Conservation (phyloP, 2,329 filamentous ascomycete genomes). For the Emericellopsis atlantica region DNA sequence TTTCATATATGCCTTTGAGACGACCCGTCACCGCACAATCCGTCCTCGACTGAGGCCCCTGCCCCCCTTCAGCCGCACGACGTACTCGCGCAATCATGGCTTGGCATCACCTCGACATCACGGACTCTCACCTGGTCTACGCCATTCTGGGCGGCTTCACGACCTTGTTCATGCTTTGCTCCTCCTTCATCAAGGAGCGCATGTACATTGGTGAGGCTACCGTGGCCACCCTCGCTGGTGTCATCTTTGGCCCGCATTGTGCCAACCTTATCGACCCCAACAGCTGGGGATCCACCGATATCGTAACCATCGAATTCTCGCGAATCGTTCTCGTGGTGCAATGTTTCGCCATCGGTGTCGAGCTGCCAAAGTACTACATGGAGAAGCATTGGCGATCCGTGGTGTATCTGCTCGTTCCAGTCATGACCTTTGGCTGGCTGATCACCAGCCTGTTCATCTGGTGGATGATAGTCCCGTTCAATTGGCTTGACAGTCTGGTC, state of each 20-base stretch:
- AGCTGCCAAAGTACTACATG: slow-evolving; percentile 92
- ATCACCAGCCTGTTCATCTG: slow-evolving; percentile 88
- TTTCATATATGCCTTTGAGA: too few relatives aligned
- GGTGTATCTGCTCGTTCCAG: slow-evolving; percentile 72
- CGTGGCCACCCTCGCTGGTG: slow-evolving; percentile 75
- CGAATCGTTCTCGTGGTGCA: slow-evolving; percentile 83
- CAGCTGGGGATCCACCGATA: slow-evolving; percentile 72
- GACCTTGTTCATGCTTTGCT: slow-evolving; percentile 95
- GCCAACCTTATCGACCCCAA: slow-evolving; percentile 67
- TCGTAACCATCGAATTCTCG: slow-evolving; percentile 80
- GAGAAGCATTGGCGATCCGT: slow-evolving; percentile 95
- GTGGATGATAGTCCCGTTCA: slow-evolving; percentile 70
- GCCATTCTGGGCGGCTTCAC: slow-evolving; percentile 98
- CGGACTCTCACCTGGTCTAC: slow-evolving; percentile 94
- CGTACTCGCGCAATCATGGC: slow-evolving; percentile 37
- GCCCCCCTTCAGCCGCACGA: not conserved
- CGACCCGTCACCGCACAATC: too few relatives aligned
- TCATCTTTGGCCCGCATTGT: slow-evolving; percentile 80
- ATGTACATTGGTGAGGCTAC: slow-evolving; percentile 98
- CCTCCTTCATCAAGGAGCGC: slow-evolving; percentile 94
- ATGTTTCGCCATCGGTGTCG: slow-evolving; percentile 84
- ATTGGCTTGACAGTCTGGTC: slow-evolving; percentile 81
- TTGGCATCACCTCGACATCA: slow-evolving; percentile 74
- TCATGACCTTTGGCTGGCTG: slow-evolving; percentile 96
- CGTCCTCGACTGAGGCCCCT: too few relatives aligned